Evolutionary conservation across 352 stramenopile species (phyloP).

Genomic region (Globisporangium lucens): DNA sequence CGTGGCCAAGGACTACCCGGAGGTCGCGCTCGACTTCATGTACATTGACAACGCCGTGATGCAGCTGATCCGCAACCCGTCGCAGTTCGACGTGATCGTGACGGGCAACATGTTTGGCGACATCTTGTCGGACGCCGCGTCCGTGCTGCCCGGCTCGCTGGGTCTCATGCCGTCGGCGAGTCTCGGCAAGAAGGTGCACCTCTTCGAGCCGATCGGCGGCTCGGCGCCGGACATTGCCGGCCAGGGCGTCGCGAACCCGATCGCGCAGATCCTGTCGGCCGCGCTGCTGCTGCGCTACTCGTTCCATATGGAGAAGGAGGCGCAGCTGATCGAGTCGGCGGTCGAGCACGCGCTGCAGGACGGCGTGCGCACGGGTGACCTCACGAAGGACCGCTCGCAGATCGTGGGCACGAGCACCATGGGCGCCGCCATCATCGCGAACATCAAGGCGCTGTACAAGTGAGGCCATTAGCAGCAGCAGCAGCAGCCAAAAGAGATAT

Average conservation of each 20-base stretch:
- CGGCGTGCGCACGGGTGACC: conserved; percentile 82
- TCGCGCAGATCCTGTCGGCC: conserved; percentile 97
- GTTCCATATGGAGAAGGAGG: conserved; percentile 80
- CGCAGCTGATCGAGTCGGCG: conserved; percentile 74
- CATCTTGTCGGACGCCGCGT: conserved; percentile 98
- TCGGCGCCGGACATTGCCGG: conserved; percentile 98
- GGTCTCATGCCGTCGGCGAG: conserved; percentile 98
- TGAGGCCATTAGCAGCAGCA: background rate
- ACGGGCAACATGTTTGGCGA: conserved; percentile 99
- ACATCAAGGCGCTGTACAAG: conserved; percentile 57
- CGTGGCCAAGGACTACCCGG: conserved; percentile 86
- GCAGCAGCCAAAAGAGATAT: background rate
- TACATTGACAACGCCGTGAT: conserved; percentile 99
- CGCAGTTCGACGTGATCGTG: conserved; percentile 99
- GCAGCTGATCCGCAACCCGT: conserved; percentile 97
- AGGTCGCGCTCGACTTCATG: conserved; percentile 97
- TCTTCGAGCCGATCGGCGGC: conserved; percentile 98
- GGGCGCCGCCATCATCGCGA: conserved; percentile 78
- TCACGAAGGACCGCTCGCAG: conserved; percentile 55
- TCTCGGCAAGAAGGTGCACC: conserved; percentile 85
- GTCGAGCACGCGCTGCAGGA: conserved; percentile 83
- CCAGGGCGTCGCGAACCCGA: conserved; percentile 95
- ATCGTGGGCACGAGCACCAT: conserved; percentile 72
- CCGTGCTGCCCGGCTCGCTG: conserved; percentile 96
- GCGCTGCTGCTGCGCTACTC: conserved; percentile 97